Conservation (phyloP, 257 asterid species). For the Gentiana dahurica region DNA sequence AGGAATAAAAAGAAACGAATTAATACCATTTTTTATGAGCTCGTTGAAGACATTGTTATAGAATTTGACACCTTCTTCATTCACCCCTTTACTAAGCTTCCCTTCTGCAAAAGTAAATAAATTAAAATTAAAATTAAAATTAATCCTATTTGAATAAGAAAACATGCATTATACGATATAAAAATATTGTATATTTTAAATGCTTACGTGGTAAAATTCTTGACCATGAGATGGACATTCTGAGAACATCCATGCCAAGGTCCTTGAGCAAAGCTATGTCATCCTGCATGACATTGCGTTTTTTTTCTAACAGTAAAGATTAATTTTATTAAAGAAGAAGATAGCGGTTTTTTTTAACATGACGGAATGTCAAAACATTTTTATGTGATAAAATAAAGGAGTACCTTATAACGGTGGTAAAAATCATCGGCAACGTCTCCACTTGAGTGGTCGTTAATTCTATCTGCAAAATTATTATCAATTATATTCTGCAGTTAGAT, state of each 20-base stretch:
- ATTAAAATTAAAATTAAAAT: no score
- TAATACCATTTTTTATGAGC: conserved; percentile 10
- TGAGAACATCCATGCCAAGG: conserved; percentile 1
- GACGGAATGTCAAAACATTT: no score
- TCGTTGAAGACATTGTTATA: conserved; percentile 19
- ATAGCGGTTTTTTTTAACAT: no score
- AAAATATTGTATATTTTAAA: no score
- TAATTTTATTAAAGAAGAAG: no score
- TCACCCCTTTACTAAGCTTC: conserved; percentile 16
- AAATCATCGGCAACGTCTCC: not conserved
- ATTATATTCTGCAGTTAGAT: no score
- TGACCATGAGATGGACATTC: conserved; percentile 16
- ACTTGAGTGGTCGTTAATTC: no score
- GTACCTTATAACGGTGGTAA: conserved; percentile 1
- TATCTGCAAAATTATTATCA: no score
- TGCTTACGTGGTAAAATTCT: conserved; percentile 19
- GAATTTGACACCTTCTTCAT: conserved; percentile 16
- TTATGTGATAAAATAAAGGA: no score
- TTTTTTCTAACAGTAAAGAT: not conserved
- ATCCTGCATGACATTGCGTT: not conserved
- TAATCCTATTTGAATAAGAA: no score
- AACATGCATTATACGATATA: no score
- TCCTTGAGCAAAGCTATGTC: conserved; percentile 1
- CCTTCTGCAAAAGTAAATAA: conserved; percentile 7
- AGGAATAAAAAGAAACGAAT: not conserved